These are phyloP conservation scores for Iberis pinnata DNA, from an alignment of 345 rosid genomes.

Conservation along the genomic window DNA sequence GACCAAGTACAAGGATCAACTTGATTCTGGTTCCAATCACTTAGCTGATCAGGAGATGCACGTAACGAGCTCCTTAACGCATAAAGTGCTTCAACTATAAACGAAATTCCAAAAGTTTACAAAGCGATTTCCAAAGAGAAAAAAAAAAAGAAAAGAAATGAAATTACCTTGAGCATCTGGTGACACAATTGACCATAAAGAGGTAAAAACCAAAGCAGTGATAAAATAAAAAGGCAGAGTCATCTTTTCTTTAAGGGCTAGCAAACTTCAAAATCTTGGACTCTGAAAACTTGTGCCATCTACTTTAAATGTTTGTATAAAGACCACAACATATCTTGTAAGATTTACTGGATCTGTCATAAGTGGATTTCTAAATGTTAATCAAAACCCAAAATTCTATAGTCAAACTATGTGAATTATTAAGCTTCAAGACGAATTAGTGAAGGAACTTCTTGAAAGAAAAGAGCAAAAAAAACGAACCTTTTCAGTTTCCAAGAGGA, in stretches of 20 bases:
- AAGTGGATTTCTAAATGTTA: too few species aligned
- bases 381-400: too few species aligned
- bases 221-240: constrained; percentile 36
- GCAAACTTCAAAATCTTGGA: too few species aligned
- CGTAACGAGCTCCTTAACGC: constrained; percentile 47
- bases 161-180: constrained; percentile 71
- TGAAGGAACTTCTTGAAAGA: too few species aligned
- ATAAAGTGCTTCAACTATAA: constrained; percentile 64
- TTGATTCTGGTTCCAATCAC: constrained; percentile 75
- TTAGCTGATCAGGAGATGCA: constrained; percentile 44
- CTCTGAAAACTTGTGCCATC: too few species aligned
- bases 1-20: constrained; percentile 96
- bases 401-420: too few species aligned
- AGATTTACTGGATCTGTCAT: too few species aligned
- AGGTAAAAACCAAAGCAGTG: constrained; percentile 37
- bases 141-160: not conserved
- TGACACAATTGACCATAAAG: constrained; percentile 41
- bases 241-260: constrained; percentile 42
- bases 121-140: not conserved
- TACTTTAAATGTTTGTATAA: too few species aligned
- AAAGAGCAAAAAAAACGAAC: constrained; percentile 11
- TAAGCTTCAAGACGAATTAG: too few species aligned
- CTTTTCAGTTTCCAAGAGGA: constrained; percentile 10
- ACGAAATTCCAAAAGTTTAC: not conserved
- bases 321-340: too few species aligned